Conservation (phyloP, 257 asterid genomes). For the Solanum sejunctum region DNA sequence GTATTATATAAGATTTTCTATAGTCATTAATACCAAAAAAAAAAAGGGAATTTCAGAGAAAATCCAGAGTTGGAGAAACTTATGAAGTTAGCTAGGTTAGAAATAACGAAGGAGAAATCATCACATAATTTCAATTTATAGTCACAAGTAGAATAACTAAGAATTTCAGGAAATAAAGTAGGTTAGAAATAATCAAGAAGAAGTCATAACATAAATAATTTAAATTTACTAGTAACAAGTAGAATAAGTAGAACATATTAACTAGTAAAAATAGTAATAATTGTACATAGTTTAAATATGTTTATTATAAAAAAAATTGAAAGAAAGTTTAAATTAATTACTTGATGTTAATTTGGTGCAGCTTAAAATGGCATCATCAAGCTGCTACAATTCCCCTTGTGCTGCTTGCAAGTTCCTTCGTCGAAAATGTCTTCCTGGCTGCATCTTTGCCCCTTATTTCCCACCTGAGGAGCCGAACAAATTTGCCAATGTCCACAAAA, state of each 20-base stretch:
- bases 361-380: conserved; percentile 30
- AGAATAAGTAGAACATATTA: neutral
- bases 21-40: neutral
- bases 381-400: conserved; percentile 33
- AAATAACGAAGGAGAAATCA: neutral
- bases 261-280: neutral
- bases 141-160: neutral
- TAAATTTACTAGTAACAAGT: neutral
- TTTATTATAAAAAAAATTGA: neutral
- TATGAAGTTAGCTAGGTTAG: neutral
- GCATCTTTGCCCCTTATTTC: conserved; percentile 32
- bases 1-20: neutral
- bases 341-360: neutral
- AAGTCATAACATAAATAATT: neutral
- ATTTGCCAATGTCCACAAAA: conserved; percentile 36
- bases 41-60: neutral
- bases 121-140: neutral
- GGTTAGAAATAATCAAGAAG: neutral
- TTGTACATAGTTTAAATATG: neutral
- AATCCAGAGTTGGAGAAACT: neutral
- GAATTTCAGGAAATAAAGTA: neutral
- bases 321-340: neutral
- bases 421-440: conserved; percentile 26
- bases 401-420: conserved; percentile 48
- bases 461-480: conserved; percentile 45